Percentiles rank a stretch among this genome's conserved stretches.
These are phyloP conservation scores for Populus hybrid DNA, from an alignment of 441 rosid genomes.

Conservation along the genomic window DNA sequence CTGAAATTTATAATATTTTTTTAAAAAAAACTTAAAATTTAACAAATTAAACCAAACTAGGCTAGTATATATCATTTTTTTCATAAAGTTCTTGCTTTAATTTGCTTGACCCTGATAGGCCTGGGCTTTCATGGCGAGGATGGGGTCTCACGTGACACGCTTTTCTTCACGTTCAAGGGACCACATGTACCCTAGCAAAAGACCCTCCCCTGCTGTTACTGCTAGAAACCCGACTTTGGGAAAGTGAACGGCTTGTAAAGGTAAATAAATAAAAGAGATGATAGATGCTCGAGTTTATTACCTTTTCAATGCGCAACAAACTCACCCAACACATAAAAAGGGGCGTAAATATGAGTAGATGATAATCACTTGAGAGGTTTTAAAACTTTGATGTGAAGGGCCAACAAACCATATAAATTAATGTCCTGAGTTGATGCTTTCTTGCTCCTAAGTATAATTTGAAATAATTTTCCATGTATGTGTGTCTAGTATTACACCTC, in stretches of 20 bases:
- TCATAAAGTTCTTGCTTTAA: not conserved
- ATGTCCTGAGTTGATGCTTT: slow-evolving; percentile 17
- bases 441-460: slow-evolving; percentile 3
- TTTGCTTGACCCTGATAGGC: not conserved
- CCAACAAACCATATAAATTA: slow-evolving; percentile 13
- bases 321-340: not conserved
- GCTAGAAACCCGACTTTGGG: not conserved
- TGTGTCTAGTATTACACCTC: no score
- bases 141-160: slow-evolving; percentile 26
- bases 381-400: slow-evolving; percentile 28
- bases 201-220: not conserved
- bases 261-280: not conserved
- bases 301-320: slow-evolving; percentile 2
- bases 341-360: not conserved
- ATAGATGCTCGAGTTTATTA: not conserved
- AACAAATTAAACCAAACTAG: no score
- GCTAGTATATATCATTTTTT: not conserved
- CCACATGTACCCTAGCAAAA: slow-evolving; percentile 5
- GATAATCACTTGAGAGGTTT: not conserved
- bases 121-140: not conserved
- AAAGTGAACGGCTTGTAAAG: not conserved
- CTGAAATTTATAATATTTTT: no score
- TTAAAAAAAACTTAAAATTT: no score
- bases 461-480: not conserved
- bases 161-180: slow-evolving; percentile 12